Evolutionary conservation across 352 stramenopile genomes (phyloP), one percentile per base, ranked within the genome.

Genomic region (Phytophthora hybrid): DNA sequence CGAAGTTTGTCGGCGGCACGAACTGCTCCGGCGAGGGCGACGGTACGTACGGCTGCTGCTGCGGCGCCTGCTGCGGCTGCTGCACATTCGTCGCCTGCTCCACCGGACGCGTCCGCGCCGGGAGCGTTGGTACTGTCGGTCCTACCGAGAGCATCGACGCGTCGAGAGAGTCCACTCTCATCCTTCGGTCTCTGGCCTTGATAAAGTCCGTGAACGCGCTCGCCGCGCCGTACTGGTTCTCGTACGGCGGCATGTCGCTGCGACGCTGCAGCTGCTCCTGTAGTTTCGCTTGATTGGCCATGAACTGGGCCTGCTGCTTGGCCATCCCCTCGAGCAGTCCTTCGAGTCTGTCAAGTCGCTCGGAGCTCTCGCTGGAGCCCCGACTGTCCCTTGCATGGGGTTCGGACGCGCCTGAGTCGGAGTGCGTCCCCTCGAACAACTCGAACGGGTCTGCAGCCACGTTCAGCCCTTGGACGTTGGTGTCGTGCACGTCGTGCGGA

Each of bases 281-380:
- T 14, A 47, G 13, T n/a, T 59, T 47, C 13, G 8, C 16, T 18
- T 59, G 53, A 18, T 59, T 59, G 4, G 53, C 29, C 29, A 59
- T 59, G 29, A 59, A 46, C 31, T 47, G 29, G 16, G 3, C 53
- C 29, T 59, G 53, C 31, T 59, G 14, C 29, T 59, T 59, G 4
- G 18, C 29, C 53, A 59, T 59, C 0, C n/a, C 53, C 10, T 59
- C 53, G 53, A 59, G 53, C 13, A 59, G 26, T 59, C 53, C 53
- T 46, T 47, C 53, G 8, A 47, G 34, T 41, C 34, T 41, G 34
- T 41, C 34, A 41, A 41, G 34, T 41, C 29, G 31, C 29, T 59
- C 31, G 9, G 29, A 59, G 31, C 53, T 46, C 3, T 6, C 53
- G 53, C n/a, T 23, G 13, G 53, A 31, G 4, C 16, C 4, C 18